Base-by-base conservation (phyloP, 345 rosid genomes). In the Salix arbutifolia region DNA sequence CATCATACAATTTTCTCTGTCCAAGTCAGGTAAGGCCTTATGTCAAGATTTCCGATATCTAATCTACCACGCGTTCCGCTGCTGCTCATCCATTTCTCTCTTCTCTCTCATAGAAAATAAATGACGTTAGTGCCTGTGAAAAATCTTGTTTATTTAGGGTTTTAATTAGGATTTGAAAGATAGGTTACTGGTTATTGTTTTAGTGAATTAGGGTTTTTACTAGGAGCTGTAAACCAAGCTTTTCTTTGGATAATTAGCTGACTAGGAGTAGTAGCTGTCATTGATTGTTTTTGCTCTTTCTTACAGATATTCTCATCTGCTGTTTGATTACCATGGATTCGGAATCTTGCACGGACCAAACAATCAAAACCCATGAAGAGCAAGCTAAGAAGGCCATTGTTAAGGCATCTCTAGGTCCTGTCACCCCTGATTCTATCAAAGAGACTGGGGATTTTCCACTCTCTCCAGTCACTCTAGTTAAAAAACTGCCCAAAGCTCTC, bases 401-500 rank as follows among this genome's bases (percentile, higher is more conserved):
- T 72, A 76, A 80, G n/a, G n/a, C 56, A 23, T 73, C 81, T 71
- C 78, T 81, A 8, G 82, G 71, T 18, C 88, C 88, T 21, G 72
- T 71, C 6, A 90, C 90, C 67, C 90, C 85, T 25, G 88, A 83
- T 70, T 38, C 78, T 1, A 70, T 50, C 58, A 81, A 86, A 78
- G 89, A 88, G 79, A 80, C 65, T 40, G 84, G 87, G 65, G 88
- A 87, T 67, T 61, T 73, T 44, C 75, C 77, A 33, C 64, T 78
- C 44, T 83, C 88, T 68, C 86, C 90, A 1, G 83, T 82, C 33
- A 50, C 83, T 7, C 74, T 37, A n/a, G 72, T 74, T 4, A 80
- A 76, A 42, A 81, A 73, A 65, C 66, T 78, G 8, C 35, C 72
- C 30, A 74, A 81, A 73, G 70, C 67, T 21, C 37, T 62, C 25